phyloP scores from a whole-genome alignment of 495 filamentous ascomycete species.

The Aspergillus carlsbadensis region DNA sequence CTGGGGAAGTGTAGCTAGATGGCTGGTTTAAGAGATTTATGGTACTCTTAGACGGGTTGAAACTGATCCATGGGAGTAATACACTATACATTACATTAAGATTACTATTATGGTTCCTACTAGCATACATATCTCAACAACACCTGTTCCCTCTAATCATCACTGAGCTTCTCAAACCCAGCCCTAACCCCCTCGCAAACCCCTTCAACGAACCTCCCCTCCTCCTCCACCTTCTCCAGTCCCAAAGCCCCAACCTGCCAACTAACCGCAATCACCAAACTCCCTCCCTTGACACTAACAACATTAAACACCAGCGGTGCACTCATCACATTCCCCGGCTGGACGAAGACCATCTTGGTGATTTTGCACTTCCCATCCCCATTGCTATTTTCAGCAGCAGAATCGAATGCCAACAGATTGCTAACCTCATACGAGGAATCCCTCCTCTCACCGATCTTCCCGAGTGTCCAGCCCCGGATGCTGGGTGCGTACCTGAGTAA shows the following conservation, averaged over 20 bases:
- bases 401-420: slow-evolving; percentile 27
- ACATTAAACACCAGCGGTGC: slow-evolving; percentile 26
- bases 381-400: background rate
- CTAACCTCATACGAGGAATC: slow-evolving; percentile 30
- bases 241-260: slow-evolving; percentile 27
- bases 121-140: too few relatives aligned
- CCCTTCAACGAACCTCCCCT: slow-evolving; percentile 16
- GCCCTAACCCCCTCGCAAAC: slow-evolving; percentile 20
- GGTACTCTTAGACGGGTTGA: too few relatives aligned
- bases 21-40: too few relatives aligned
- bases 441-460: slow-evolving; percentile 21
- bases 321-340: slow-evolving; percentile 25
- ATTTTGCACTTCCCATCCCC: slow-evolving; percentile 14
- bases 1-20: too few relatives aligned
- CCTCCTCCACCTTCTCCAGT: slow-evolving; percentile 12
- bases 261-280: slow-evolving; percentile 21
- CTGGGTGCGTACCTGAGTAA: slow-evolving; percentile 24
- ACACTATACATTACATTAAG: too few relatives aligned
- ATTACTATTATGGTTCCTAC: too few relatives aligned
- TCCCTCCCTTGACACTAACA: slow-evolving; percentile 26
- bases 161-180: slow-evolving; percentile 13
- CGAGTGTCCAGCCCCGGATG: slow-evolving; percentile 22
- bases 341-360: slow-evolving; percentile 29
- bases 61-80: too few relatives aligned
- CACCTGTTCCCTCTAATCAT: too few relatives aligned